phyloP scores from a whole-genome alignment of 371 early-diverging fungal species.

The Syncephalastrum contaminatum region DNA sequence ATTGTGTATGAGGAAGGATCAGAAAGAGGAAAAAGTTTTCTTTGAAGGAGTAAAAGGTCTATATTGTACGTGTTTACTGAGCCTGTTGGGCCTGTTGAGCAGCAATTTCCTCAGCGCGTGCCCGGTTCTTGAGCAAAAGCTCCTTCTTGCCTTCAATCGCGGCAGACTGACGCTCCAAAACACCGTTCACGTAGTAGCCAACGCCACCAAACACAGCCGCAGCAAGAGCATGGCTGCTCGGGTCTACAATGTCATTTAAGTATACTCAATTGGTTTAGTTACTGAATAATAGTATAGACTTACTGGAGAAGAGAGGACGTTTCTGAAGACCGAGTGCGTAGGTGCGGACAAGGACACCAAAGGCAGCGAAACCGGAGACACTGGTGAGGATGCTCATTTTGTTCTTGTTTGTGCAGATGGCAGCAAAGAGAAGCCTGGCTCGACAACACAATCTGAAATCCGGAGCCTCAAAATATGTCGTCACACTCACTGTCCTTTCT shows the following conservation, averaged over 20 bases:
- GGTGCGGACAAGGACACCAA: constrained; percentile 53
- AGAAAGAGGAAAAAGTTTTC: no score
- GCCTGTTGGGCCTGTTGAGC: constrained; percentile 16
- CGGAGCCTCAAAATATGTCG: neutral
- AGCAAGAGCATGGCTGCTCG: constrained; percentile 36
- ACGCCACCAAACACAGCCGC: constrained; percentile 46
- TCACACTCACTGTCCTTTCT: neutral
- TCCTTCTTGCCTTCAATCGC: constrained; percentile 49
- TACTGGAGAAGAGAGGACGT: constrained; percentile 48
- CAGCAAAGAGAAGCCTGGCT: constrained; percentile 6
- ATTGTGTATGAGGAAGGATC: no score
- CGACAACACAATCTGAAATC: neutral
- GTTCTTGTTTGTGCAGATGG: constrained; percentile 6
- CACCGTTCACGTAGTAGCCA: constrained; percentile 39
- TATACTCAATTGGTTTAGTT: no score
- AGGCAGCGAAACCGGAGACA: constrained; percentile 52
- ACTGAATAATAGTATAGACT: constrained; percentile 7
- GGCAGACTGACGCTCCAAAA: constrained; percentile 43
- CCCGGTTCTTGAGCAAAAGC: constrained; percentile 44
- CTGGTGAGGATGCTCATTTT: constrained; percentile 46
- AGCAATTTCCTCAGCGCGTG: constrained; percentile 47
- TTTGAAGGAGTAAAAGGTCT: neutral
- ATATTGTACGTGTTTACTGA: constrained; percentile 6
- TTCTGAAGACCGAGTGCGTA: constrained; percentile 54
- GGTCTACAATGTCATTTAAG: constrained; percentile 19